Evolutionary conservation across 441 rosid species (phyloP), one percentile per base, ranked within the genome.

Genomic region (Manihot esculenta): DNA sequence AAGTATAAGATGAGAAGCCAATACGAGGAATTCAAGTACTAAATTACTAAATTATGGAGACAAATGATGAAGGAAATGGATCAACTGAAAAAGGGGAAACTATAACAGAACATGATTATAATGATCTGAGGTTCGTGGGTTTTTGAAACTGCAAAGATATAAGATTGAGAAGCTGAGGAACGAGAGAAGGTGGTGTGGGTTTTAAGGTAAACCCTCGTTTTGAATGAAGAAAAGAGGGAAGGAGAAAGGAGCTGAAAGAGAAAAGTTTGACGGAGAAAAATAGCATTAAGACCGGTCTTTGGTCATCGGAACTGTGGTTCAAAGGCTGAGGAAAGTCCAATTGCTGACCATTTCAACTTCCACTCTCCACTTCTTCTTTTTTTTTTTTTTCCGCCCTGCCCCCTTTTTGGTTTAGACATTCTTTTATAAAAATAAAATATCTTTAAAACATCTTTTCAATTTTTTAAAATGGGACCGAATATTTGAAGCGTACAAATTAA

Each of bases 321-420:
- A 68, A 49, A 54, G 38, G 20, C 6, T 18, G 21, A 23, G 66
- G 77, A 72, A 81, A 82, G 86, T 88, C 82, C 65, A 81, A 78
- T 26, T 18, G 86, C 74, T 85, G 96, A 88, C 91, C 82, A 65
- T 68, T 85, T 86, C 91, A 79, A n/a, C 60, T 56, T 3, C 44
- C 23, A 17, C 3, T 48, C 13, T 2, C 7, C n/a, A 48, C 44
- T 63, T n/a, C 56, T 13, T 1, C 24, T 58, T 12, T 55, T 12
- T 10, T 4, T 56, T 20, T n/a, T 17, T 7, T 71, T 13, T 12
- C 10, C 35, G 13, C 21, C 9, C 2, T n/a, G n/a, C 17, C 17
- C 17, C 17, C 17, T 15, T 48, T 30, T 38, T 38, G 42, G 7
- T 38, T 38, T 38, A 38, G 8, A 38, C 42, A 38, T 0, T 38